Evolutionary conservation across 1,284 basidiomycete genomes (phyloP).

Genomic region (Prillingera fragicola): DNA sequence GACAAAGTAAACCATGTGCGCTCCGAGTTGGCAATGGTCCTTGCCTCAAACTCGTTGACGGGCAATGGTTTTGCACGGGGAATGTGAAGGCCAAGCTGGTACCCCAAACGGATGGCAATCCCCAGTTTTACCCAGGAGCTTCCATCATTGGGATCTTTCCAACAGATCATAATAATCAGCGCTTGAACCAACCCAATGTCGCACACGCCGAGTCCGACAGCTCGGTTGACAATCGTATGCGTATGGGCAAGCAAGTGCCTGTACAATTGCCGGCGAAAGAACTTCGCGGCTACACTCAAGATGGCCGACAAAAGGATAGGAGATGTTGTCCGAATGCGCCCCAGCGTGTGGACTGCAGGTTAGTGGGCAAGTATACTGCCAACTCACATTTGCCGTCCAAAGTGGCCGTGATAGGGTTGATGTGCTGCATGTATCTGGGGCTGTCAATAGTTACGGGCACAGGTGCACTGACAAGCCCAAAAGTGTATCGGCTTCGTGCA

Average conservation of each 20-base stretch:
- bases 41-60: slow-evolving; percentile 1
- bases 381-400: no score
- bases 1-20: slow-evolving; percentile 13
- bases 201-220: slow-evolving; percentile 4
- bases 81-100: slow-evolving; percentile 16
- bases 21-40: slow-evolving; percentile 2
- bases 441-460: not conserved
- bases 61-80: slow-evolving; percentile 3
- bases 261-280: slow-evolving; percentile 7
- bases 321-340: slow-evolving; percentile 8
- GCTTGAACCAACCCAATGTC: slow-evolving; percentile 12
- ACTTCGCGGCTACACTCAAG: slow-evolving; percentile 9
- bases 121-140: slow-evolving; percentile 25
- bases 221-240: slow-evolving; percentile 6
- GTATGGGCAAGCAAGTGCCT: slow-evolving; percentile 8
- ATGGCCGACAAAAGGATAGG: slow-evolving; percentile 12
- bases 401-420: slow-evolving; percentile 16
- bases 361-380: no score
- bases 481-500: slow-evolving; percentile 12
- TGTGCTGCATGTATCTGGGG: slow-evolving; percentile 10
- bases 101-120: slow-evolving; percentile 16
- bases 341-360: slow-evolving; percentile 12
- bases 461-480: slow-evolving; percentile 3
- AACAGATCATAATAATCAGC: slow-evolving; percentile 16
- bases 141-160: slow-evolving; percentile 18